A percentile compares a stretch with the other conserved stretches of the same genome.
These are phyloP conservation scores for Talaromyces adpressus DNA, from an alignment of 495 filamentous ascomycete species.

Conservation along the genomic window DNA sequence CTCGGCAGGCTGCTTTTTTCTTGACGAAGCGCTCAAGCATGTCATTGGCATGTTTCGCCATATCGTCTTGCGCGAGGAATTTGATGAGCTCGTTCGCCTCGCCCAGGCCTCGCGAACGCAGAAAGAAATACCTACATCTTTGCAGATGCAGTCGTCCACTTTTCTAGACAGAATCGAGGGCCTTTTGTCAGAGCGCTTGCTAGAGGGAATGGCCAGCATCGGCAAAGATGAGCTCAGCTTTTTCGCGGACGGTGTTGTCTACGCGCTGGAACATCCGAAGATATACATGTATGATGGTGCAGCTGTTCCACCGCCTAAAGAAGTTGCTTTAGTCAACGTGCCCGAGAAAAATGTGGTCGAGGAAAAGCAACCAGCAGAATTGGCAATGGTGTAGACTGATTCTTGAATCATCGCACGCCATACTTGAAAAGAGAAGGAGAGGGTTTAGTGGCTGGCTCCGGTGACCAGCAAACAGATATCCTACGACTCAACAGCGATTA, in stretches of 20 bases:
- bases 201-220: conserved; percentile 24
- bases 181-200: conserved; percentile 28
- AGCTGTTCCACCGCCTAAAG: background rate
- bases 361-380: background rate
- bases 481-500: background rate
- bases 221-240: conserved; percentile 36
- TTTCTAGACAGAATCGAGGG: conserved; percentile 30
- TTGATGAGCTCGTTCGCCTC: conserved; percentile 26
- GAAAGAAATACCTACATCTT: background rate
- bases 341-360: background rate
- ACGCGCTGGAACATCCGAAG: conserved; percentile 29
- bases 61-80: conserved; percentile 30
- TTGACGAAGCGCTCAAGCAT: conserved; percentile 31
- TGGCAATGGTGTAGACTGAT: background rate
- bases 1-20: conserved; percentile 21
- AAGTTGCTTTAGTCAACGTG: background rate
- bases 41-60: conserved; percentile 38
- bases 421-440: background rate
- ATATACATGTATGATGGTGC: conserved; percentile 6
- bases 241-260: conserved; percentile 34
- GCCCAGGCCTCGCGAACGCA: conserved; percentile 9
- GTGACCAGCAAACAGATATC: conserved; percentile 3
- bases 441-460: background rate
- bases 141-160: background rate
- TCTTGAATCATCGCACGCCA: background rate